phyloP scores from a whole-genome alignment of 2,329 filamentous ascomycete species.

The Keithomyces neogunnii region DNA sequence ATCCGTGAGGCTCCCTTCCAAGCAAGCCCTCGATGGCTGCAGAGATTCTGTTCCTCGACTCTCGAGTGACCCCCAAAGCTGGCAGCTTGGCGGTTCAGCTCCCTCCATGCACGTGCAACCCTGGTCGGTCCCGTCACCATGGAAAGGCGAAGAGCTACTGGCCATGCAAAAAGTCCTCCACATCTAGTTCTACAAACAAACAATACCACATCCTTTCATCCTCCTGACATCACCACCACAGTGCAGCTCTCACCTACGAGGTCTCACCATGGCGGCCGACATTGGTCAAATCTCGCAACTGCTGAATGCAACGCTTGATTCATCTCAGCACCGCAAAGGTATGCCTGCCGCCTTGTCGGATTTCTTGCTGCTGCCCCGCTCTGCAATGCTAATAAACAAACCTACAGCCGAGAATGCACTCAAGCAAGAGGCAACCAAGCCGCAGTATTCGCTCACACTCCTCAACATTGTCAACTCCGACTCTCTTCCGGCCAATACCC shows the following conservation, averaged over 20 bases:
- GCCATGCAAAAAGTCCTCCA: conserved; percentile 6
- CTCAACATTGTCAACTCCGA: conserved; percentile 83
- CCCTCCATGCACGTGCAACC: neutral
- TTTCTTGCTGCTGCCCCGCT: conserved; percentile 13
- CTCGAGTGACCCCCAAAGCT: too few species aligned
- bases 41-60: too few species aligned
- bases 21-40: too few species aligned
- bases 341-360: conserved; percentile 19
- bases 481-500: conserved; percentile 63
- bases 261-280: conserved; percentile 45
- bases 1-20: too few species aligned
- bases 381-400: conserved; percentile 27
- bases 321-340: conserved; percentile 84
- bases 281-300: conserved; percentile 64
- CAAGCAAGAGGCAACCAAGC: conserved; percentile 69
- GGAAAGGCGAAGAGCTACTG: neutral
- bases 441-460: conserved; percentile 78
- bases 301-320: conserved; percentile 85
- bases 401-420: conserved; percentile 70
- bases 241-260: conserved; percentile 11
- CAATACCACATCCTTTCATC: neutral
- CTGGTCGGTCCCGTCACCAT: neutral
- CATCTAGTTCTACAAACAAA: neutral
- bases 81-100: neutral
- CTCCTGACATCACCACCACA: conserved; percentile 12